Conservation (phyloP, 768 basidiomycete genomes). For the Amanita pseudoporphyria region DNA sequence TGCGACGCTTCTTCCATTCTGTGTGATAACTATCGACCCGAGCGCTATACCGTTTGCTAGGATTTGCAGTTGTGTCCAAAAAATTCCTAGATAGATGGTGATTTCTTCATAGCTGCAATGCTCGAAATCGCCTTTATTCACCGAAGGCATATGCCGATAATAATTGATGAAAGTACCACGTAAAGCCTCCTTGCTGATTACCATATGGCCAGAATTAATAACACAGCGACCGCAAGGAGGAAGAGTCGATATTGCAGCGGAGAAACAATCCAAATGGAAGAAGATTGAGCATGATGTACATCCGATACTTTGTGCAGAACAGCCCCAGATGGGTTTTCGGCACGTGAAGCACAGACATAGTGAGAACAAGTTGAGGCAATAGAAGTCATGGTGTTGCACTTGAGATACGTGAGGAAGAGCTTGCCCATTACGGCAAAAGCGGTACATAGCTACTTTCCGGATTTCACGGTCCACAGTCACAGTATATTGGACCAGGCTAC, state of each 20-base stretch:
- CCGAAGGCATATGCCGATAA: constrained; percentile 35
- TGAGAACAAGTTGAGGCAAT: constrained; percentile 58
- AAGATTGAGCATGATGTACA: constrained; percentile 56
- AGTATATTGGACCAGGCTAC: constrained; percentile 44
- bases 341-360: constrained; percentile 65
- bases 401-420: constrained; percentile 11
- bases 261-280: constrained; percentile 14
- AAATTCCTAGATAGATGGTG: constrained; percentile 44
- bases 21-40: constrained; percentile 51
- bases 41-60: constrained; percentile 55
- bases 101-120: constrained; percentile 59
- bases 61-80: constrained; percentile 63
- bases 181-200: constrained; percentile 42
- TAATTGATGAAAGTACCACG: constrained; percentile 46
- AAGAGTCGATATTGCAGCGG: neutral
- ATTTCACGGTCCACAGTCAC: constrained; percentile 32
- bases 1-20: constrained; percentile 20
- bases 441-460: constrained; percentile 51
- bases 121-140: constrained; percentile 35
- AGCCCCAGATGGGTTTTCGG: constrained; percentile 66
- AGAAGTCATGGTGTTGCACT: constrained; percentile 41
- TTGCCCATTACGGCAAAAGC: constrained; percentile 39
- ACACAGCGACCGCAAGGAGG: constrained; percentile 28
- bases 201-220: constrained; percentile 36
- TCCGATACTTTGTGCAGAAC: constrained; percentile 47